phyloP scores from a whole-genome alignment of 345 rosid genomes.

The Rubroshorea leprosula region DNA sequence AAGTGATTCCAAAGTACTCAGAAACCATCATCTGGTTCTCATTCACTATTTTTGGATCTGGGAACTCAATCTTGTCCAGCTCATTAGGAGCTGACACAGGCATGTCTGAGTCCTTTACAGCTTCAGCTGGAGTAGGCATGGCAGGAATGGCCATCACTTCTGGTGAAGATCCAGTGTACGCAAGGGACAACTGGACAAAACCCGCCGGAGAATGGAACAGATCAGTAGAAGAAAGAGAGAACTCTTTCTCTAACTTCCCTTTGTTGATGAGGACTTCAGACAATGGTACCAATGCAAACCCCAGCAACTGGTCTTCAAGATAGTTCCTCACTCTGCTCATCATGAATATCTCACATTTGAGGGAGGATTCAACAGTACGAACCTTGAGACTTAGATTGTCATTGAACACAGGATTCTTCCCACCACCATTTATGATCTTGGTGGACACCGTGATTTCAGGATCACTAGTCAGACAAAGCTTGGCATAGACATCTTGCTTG shows the following conservation, averaged over 20 bases:
- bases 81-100: constrained; percentile 40
- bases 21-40: constrained; percentile 97
- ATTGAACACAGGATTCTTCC: constrained; percentile 92
- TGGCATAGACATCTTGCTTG: constrained; percentile 99
- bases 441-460: constrained; percentile 77
- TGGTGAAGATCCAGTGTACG: constrained; percentile 72
- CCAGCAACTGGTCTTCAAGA: constrained; percentile 94
- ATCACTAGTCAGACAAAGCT: constrained; percentile 80
- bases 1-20: constrained; percentile 73
- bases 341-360: constrained; percentile 94
- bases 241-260: constrained; percentile 82
- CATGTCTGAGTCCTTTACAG: constrained; percentile 36
- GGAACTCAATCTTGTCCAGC: constrained; percentile 85
- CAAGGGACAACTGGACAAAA: constrained; percentile 77
- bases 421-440: constrained; percentile 96
- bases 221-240: constrained; percentile 93
- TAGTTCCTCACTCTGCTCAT: constrained; percentile 98
- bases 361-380: constrained; percentile 58
- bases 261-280: constrained; percentile 70
- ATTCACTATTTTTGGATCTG: constrained; percentile 82
- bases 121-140: constrained; percentile 31
- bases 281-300: constrained; percentile 83
- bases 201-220: constrained; percentile 96
- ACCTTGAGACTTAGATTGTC: constrained; percentile 64
- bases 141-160: constrained; percentile 73